Evolutionary conservation across 2,329 filamentous ascomycete species (phyloP).

Genomic region (Aureobasidium lini): DNA sequence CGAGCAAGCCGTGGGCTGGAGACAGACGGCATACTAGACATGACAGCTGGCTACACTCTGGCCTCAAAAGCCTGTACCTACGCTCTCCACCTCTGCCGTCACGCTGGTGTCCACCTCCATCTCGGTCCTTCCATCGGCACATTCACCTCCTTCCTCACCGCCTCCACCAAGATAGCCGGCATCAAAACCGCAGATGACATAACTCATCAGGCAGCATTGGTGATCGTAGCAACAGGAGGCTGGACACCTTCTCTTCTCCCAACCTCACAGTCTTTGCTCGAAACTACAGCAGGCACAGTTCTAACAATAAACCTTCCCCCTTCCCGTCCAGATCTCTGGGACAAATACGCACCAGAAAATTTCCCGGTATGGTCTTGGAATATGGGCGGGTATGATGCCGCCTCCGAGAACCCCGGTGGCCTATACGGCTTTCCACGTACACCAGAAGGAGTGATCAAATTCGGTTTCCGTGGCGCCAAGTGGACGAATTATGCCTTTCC

Average conservation of each 20-base stretch:
- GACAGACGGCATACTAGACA: slow-evolving; percentile 8
- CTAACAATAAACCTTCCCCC: slow-evolving; percentile 38
- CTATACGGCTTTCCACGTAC: slow-evolving; percentile 21
- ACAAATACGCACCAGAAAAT: slow-evolving; percentile 34
- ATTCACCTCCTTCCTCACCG: neutral
- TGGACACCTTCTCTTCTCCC: slow-evolving; percentile 23
- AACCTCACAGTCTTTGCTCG: slow-evolving; percentile 31
- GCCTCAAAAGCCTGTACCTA: slow-evolving; percentile 11
- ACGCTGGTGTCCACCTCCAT: neutral
- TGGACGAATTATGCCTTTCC: slow-evolving; percentile 20
- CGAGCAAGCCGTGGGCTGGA: neutral
- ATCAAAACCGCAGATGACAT: neutral
- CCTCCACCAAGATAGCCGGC: neutral
- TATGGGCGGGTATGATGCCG: slow-evolving; percentile 15
- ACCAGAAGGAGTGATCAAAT: slow-evolving; percentile 21
- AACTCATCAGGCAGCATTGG: slow-evolving; percentile 18
- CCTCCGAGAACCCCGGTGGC: slow-evolving; percentile 11
- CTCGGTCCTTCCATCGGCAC: neutral
- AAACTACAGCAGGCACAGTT: slow-evolving; percentile 43
- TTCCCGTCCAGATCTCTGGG: slow-evolving; percentile 30
- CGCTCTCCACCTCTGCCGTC: slow-evolving; percentile 1
- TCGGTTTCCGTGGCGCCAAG: slow-evolving; percentile 24
- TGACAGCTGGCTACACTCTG: slow-evolving; percentile 5
- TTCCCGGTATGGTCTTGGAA: slow-evolving; percentile 40
- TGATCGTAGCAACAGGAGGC: slow-evolving; percentile 23